A percentile compares a stretch with the other conserved stretches of the same genome.
Evolutionary conservation across 768 basidiomycete species (phyloP).

Genomic region (Candolleomyces aberdarensis): DNA sequence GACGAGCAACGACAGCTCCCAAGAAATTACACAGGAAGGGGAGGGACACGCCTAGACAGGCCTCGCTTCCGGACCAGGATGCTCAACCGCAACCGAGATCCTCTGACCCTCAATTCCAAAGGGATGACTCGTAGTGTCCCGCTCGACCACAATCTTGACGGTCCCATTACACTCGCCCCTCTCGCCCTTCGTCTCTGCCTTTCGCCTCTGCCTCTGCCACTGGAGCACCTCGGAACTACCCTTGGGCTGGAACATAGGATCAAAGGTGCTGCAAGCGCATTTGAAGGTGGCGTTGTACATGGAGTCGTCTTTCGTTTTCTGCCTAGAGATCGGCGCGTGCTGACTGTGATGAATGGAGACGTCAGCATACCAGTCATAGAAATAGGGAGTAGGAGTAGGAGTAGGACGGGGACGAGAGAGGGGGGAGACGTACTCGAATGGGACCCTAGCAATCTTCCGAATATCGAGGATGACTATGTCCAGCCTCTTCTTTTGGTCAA

Average conservation of each 20-base stretch:
- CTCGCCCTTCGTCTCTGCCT: neutral
- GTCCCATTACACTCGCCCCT: neutral
- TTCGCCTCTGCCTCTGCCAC: neutral
- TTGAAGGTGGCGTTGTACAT: neutral
- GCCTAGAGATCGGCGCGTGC: neutral
- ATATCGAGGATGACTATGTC: constrained; percentile 24
- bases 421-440: constrained; percentile 22
- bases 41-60: too few relatives aligned
- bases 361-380: neutral
- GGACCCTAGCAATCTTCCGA: constrained; percentile 23
- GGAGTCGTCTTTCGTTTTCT: neutral
- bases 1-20: too few relatives aligned
- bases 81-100: neutral
- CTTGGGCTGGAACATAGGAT: neutral
- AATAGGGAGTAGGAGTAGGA: neutral
- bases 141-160: neutral
- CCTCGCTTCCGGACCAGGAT: neutral
- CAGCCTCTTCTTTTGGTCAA: constrained; percentile 20
- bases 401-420: neutral
- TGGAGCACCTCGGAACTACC: neutral
- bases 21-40: too few relatives aligned
- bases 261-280: neutral
- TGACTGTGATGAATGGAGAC: neutral
- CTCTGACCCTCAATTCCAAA: neutral
- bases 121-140: neutral